Evolutionary conservation across 257 asterid species (phyloP).

Genomic region (Striga asiatica): DNA sequence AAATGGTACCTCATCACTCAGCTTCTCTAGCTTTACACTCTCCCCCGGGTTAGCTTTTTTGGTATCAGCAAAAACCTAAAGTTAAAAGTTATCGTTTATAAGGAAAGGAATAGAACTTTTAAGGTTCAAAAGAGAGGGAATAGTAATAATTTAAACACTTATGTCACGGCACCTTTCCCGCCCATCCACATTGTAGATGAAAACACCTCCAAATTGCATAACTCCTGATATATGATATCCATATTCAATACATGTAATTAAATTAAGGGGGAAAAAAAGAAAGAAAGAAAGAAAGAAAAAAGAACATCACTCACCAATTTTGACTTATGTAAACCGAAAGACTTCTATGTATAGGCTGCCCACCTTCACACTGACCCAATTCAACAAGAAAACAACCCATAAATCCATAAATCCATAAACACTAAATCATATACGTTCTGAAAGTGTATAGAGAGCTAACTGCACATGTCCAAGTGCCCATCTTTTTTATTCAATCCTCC

Average conservation of each 20-base stretch:
- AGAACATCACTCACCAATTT: constrained; percentile 25
- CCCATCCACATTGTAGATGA: constrained; percentile 47
- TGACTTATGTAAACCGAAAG: constrained; percentile 46
- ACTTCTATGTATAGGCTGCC: constrained; percentile 26
- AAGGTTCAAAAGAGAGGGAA: constrained; percentile 9
- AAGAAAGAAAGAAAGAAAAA: neutral
- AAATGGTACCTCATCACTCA: constrained; percentile 36
- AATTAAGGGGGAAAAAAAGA: neutral
- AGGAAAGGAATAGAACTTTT: constrained; percentile 9
- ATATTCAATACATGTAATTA: neutral
- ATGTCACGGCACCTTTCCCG: constrained; percentile 47
- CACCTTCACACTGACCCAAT: constrained; percentile 46
- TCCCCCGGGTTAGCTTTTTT: constrained; percentile 23
- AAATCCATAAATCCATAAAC: neutral
- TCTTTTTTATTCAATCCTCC: no score
- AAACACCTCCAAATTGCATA: constrained; percentile 63
- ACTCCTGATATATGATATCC: constrained; percentile 26
- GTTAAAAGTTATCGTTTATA: constrained; percentile 19
- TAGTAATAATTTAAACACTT: constrained; percentile 13
- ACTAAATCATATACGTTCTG: neutral
- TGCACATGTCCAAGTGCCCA: no score
- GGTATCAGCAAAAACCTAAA: constrained; percentile 36
- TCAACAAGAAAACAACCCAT: constrained; percentile 10
- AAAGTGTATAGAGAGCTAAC: neutral
- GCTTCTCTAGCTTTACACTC: constrained; percentile 29